phyloP scores from a whole-genome alignment of 2,329 filamentous ascomycete genomes.

The Teratosphaeria pseudoeucalypti region DNA sequence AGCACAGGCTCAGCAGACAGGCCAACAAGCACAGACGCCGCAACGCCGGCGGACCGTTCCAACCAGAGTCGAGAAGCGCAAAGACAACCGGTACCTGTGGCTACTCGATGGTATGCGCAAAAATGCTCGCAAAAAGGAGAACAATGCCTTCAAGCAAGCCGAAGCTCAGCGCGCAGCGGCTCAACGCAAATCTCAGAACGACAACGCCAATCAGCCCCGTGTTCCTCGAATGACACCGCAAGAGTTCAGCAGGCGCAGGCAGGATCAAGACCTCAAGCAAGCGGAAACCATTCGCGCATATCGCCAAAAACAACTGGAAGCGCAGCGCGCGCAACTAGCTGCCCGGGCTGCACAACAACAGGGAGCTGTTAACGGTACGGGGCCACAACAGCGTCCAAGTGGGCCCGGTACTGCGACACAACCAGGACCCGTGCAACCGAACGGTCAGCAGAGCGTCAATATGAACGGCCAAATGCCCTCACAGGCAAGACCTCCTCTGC shows the following conservation, averaged over 20 bases:
- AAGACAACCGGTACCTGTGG: conserved; percentile 75
- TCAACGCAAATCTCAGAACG: conserved; percentile 58
- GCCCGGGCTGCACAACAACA: conserved; percentile 27
- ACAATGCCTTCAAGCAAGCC: conserved; percentile 73
- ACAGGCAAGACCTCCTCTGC: conserved; percentile 30
- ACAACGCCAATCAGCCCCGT: conserved; percentile 13
- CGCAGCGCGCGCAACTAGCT: conserved; percentile 31
- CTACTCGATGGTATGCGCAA: conserved; percentile 94
- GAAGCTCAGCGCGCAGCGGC: conserved; percentile 60
- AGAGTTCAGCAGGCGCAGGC: conserved; percentile 82
- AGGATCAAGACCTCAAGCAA: conserved; percentile 68
- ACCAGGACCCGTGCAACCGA: conserved; percentile 18
- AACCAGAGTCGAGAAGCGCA: conserved; percentile 73
- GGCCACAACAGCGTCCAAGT: conserved; percentile 17
- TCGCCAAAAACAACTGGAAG: conserved; percentile 50
- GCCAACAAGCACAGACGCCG: conserved; percentile 41
- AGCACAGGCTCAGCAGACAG: conserved; percentile 38
- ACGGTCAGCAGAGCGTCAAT: conserved; percentile 25
- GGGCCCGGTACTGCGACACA: conserved; percentile 12
- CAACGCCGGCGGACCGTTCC: conserved; percentile 64
- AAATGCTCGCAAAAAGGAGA: conserved; percentile 86
- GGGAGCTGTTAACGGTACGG: conserved; percentile 22
- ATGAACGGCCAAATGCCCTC: conserved; percentile 29
- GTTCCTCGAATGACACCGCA: conserved; percentile 61
- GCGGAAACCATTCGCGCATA: conserved; percentile 48